A percentile compares a stretch with the other conserved stretches of the same genome.
Evolutionary conservation across 75 land plant species (phyloP).

Genomic region (Azolla pinnata): DNA sequence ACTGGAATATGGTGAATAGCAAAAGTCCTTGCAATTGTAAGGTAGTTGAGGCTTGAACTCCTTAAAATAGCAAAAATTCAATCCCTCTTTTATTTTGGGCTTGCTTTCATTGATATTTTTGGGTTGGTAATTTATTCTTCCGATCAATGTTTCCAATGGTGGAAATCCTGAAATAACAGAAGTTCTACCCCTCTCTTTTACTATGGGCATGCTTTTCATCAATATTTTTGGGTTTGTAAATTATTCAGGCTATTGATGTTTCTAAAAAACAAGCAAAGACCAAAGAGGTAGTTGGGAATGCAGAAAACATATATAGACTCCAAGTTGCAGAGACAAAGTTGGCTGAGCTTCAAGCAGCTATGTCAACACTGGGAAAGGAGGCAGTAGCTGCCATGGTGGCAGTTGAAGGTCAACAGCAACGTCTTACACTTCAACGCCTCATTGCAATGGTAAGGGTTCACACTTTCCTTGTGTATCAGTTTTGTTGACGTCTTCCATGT

Average conservation of each 20-base stretch:
- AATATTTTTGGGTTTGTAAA: not conserved
- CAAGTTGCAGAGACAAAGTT: conserved; percentile 74
- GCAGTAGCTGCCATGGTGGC: conserved; percentile 85
- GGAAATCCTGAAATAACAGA: too few relatives aligned
- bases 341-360: conserved; percentile 57
- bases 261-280: conserved; percentile 53
- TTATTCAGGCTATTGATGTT: conserved; percentile 67
- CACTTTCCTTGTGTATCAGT: not conserved
- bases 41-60: too few relatives aligned
- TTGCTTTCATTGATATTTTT: too few relatives aligned
- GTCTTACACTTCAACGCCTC: conserved; percentile 67
- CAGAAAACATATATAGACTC: conserved; percentile 44
- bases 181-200: too few relatives aligned
- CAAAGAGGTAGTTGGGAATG: conserved; percentile 36
- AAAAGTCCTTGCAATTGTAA: too few relatives aligned
- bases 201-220: too few relatives aligned
- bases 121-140: too few relatives aligned
- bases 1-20: too few relatives aligned
- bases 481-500: too few relatives aligned
- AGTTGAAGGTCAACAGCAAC: conserved; percentile 86
- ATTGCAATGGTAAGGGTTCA: conserved; percentile 50
- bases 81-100: too few relatives aligned
- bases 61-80: too few relatives aligned
- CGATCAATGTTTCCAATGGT: too few relatives aligned
- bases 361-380: conserved; percentile 73